Conservation (phyloP, 352 stramenopile species). For the Phytophthora cryptogea region DNA sequence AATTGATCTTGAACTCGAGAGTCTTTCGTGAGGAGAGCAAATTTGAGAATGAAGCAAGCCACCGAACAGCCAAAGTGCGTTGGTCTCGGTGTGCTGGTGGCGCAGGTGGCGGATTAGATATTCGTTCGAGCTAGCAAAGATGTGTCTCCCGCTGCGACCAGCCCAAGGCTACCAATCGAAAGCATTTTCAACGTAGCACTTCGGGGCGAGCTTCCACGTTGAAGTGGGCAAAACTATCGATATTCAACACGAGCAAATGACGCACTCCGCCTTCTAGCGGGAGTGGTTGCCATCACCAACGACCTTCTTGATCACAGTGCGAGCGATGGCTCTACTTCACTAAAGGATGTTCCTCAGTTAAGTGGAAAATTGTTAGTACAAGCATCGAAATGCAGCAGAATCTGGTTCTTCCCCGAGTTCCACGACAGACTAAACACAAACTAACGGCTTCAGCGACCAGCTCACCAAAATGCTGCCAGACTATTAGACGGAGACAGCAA, state of each 20-base stretch:
- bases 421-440: too few relatives aligned
- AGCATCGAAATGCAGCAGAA: neutral
- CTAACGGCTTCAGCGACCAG: constrained; percentile 5
- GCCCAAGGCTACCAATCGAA: neutral
- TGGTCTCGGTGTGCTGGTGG: neutral
- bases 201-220: neutral
- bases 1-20: constrained; percentile 4
- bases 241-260: constrained; percentile 25
- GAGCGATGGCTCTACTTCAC: too few relatives aligned
- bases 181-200: constrained; percentile 9
- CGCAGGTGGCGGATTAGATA: constrained; percentile 4
- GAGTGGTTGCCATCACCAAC: too few relatives aligned
- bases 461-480: neutral
- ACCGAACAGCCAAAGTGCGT: constrained; percentile 7
- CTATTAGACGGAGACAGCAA: neutral
- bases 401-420: too few relatives aligned
- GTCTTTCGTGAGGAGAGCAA: constrained; percentile 17
- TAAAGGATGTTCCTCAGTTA: neutral
- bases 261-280: neutral
- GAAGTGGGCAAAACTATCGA: constrained; percentile 21
- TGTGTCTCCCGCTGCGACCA: constrained; percentile 17
- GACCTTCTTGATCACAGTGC: too few relatives aligned
- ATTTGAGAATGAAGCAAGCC: constrained; percentile 20
- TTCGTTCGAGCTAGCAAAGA: constrained; percentile 15
- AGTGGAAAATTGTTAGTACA: neutral